Evolutionary conservation across 2,329 filamentous ascomycete species (phyloP), one percentile per base, ranked within the genome.

Genomic region (Colletotrichum tofieldiae): DNA sequence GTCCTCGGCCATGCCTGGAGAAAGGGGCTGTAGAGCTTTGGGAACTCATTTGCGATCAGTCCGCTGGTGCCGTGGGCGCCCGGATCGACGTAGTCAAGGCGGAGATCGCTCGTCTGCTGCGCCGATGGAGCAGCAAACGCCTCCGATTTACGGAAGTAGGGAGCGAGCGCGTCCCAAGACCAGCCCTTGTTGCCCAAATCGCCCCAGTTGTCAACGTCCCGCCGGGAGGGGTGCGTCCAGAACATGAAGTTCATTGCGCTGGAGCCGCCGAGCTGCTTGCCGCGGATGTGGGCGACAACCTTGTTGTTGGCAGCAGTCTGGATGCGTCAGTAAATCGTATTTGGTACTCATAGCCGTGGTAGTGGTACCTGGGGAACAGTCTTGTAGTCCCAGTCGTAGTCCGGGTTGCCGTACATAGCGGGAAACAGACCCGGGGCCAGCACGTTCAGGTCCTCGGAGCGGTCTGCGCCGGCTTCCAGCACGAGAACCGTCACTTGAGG

Each of bases 221-320:
- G 82, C 45, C 76, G 80, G 60, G 81, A 83, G 8, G 83, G 86
- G 41, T 86, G 83, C 65, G 84, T 84, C 82, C 84, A 85, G 59
- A 89, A 86, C 86, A 90, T 88, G 73, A 87, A 88, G 74, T 91
- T 91, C 59, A 92, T 84, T 0, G 87, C 87, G 20, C 86, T 88
- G 8, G 90, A 90, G 8, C 92, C 92, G 23, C 92, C 92, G 0
- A 93, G 83, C 26, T 68, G 64, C 52, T 75, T 75, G 14, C 71
- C 73, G 37, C 73, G 73, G 49, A 69, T 63, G 14, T 74, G 73
- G 20, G 61, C 65, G 52, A 74, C 54, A 12, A 67, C 41, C 14
- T 62, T 63, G 41, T 63, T 59, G 59, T 71, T 63, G 26, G 70
- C 70, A 3, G 61, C 35, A 18, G 65, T 3, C 55, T 74, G 37